These are phyloP conservation scores for Actinomortierella wolfii DNA, from an alignment of 371 early-diverging fungal species.

Conservation along the genomic window DNA sequence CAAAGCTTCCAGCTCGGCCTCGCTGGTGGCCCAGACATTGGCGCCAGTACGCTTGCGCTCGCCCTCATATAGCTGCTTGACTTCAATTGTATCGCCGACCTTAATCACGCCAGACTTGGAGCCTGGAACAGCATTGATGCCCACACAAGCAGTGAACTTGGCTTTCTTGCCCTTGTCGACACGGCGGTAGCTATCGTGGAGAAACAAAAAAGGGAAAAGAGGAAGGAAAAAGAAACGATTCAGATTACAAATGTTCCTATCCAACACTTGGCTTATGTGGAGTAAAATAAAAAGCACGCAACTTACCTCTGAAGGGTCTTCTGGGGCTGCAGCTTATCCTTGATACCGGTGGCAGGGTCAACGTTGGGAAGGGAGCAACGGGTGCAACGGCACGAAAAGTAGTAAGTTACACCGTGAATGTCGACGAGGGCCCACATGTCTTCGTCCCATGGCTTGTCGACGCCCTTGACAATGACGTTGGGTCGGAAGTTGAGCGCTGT, in stretches of 20 bases:
- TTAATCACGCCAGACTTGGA: slow-evolving; percentile 14
- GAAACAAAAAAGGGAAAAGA: too few relatives aligned
- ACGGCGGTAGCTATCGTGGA: slow-evolving; percentile 25
- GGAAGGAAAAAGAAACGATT: neutral
- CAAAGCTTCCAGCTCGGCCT: slow-evolving; percentile 22
- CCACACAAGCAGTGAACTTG: slow-evolving; percentile 45
- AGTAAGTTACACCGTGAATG: slow-evolving; percentile 32
- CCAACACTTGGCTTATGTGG: neutral
- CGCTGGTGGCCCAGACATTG: slow-evolving; percentile 29
- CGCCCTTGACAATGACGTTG: slow-evolving; percentile 48
- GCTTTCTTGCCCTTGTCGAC: slow-evolving; percentile 45
- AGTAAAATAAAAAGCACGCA: too few relatives aligned
- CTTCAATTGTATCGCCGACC: slow-evolving; percentile 23
- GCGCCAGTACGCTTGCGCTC: slow-evolving; percentile 40
- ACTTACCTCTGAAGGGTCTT: slow-evolving; percentile 44
- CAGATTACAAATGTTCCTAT: neutral
- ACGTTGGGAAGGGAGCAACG: slow-evolving; percentile 49
- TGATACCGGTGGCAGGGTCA: slow-evolving; percentile 48
- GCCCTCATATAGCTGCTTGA: slow-evolving; percentile 35
- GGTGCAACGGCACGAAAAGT: slow-evolving; percentile 45
- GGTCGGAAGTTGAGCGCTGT: slow-evolving; percentile 47
- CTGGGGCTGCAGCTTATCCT: slow-evolving; percentile 47
- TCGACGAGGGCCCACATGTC: slow-evolving; percentile 47
- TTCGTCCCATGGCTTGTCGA: slow-evolving; percentile 47
- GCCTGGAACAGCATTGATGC: slow-evolving; percentile 41